These are phyloP conservation scores for Takashimella koratensis DNA, from an alignment of 1,284 basidiomycete genomes.

Conservation along the genomic window DNA sequence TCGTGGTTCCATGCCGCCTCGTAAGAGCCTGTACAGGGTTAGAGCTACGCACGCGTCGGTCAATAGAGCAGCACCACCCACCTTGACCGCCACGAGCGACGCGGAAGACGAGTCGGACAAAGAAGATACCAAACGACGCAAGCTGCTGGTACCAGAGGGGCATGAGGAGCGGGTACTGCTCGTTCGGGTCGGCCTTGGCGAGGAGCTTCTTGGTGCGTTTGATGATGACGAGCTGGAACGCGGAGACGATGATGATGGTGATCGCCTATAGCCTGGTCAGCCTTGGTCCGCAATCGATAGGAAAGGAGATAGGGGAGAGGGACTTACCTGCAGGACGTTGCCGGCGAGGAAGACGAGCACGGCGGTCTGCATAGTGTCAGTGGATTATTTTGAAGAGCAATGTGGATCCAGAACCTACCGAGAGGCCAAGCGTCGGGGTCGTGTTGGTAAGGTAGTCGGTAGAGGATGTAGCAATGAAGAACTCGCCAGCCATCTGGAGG, in stretches of 20 bases:
- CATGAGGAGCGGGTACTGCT: slow-evolving; percentile 21
- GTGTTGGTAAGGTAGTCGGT: slow-evolving; percentile 16
- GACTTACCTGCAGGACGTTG: slow-evolving; percentile 19
- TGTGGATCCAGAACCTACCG: slow-evolving; percentile 17
- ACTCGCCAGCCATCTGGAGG: slow-evolving; percentile 30
- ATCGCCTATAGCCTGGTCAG: slow-evolving; percentile 10
- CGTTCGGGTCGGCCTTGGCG: slow-evolving; percentile 11
- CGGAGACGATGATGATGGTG: slow-evolving; percentile 19
- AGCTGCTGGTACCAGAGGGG: slow-evolving; percentile 20
- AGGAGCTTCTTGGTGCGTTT: slow-evolving; percentile 17
- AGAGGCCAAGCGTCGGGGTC: slow-evolving; percentile 22
- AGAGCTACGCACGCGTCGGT: neutral
- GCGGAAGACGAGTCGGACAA: slow-evolving; percentile 26
- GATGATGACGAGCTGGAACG: slow-evolving; percentile 19
- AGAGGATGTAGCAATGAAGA: slow-evolving; percentile 19
- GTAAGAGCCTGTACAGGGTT: slow-evolving; percentile 17
- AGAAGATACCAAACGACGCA: slow-evolving; percentile 22
- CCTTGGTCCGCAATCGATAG: neutral
- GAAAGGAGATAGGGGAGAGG: neutral
- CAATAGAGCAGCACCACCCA: slow-evolving; percentile 5
- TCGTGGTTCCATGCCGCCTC: slow-evolving; percentile 26
- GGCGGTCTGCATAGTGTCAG: slow-evolving; percentile 18
- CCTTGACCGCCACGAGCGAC: slow-evolving; percentile 32
- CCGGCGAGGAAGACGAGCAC: slow-evolving; percentile 29
- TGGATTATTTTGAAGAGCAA: neutral